These are phyloP conservation scores for Vigna mungo DNA, from an alignment of 306 rosid genomes.

Conservation along the genomic window DNA sequence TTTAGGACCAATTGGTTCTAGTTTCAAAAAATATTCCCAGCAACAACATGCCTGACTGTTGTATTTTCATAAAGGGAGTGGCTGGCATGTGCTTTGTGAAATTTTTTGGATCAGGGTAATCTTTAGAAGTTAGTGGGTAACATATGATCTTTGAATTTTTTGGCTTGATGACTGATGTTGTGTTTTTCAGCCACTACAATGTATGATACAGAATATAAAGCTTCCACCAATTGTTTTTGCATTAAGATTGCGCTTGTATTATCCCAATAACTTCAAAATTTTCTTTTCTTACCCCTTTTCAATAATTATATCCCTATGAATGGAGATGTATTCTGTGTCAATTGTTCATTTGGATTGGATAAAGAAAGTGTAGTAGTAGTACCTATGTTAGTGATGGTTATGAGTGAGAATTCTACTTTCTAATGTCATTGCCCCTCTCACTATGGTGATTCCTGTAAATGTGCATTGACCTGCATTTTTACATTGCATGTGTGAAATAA, in stretches of 20 bases:
- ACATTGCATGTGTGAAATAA: constrained; percentile 1
- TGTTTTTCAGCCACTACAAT: constrained; percentile 19
- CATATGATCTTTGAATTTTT: neutral
- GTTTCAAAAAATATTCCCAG: constrained; percentile 1
- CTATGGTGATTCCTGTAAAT: neutral
- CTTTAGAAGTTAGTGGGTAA: constrained; percentile 9
- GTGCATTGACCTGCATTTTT: neutral
- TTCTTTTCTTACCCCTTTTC: neutral
- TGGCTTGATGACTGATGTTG: constrained; percentile 21
- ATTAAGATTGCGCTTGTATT: neutral
- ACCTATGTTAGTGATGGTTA: constrained; percentile 6
- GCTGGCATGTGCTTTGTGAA: neutral
- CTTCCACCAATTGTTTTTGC: constrained; percentile 5
- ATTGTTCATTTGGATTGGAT: constrained; percentile 20
- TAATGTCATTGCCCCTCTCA: neutral
- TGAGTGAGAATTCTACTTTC: constrained; percentile 1
- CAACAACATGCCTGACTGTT: neutral
- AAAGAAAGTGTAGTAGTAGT: neutral
- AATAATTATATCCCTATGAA: neutral
- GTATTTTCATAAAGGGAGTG: neutral
- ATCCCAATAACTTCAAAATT: neutral
- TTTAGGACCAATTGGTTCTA: neutral
- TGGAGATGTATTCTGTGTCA: constrained; percentile 22
- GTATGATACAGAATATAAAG: neutral
- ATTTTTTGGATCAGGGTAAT: neutral